phyloP scores from a whole-genome alignment of 495 filamentous ascomycete genomes.

The Penicillium ucsense region DNA sequence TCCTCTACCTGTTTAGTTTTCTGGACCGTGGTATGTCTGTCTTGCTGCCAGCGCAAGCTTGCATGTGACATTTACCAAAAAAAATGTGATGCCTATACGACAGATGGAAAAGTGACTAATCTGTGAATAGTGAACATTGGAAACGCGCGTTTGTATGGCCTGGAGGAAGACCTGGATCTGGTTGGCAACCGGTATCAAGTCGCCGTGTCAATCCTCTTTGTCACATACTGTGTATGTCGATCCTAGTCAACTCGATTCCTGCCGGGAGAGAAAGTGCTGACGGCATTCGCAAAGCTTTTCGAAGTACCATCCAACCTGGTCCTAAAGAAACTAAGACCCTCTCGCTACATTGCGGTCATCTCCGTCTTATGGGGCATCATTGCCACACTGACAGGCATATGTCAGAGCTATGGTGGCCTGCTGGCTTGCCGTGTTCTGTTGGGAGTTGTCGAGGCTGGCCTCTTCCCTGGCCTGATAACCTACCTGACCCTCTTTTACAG shows the following conservation, averaged over 20 bases:
- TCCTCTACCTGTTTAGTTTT: conserved; percentile 56
- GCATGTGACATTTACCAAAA: background rate
- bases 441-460: conserved; percentile 47
- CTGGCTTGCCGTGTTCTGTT: conserved; percentile 46
- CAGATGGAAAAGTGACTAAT: background rate
- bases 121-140: conserved; percentile 60
- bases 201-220: conserved; percentile 62
- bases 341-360: conserved; percentile 58
- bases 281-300: conserved; percentile 18
- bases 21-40: conserved; percentile 44
- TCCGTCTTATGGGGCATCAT: conserved; percentile 58
- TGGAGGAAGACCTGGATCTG: conserved; percentile 58
- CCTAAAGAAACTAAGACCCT: conserved; percentile 70
- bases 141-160: conserved; percentile 58
- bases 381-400: conserved; percentile 58
- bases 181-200: conserved; percentile 57
- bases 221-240: conserved; percentile 49
- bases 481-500: conserved; percentile 71
- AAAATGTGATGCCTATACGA: background rate
- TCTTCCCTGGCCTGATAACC: conserved; percentile 48
- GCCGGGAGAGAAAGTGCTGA: background rate
- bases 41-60: background rate
- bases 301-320: conserved; percentile 57
- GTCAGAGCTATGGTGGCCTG: conserved; percentile 46
- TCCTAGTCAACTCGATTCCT: background rate